Evolutionary conservation across 2,329 filamentous ascomycete species (phyloP).

Genomic region (Leptographium lundbergii): DNA sequence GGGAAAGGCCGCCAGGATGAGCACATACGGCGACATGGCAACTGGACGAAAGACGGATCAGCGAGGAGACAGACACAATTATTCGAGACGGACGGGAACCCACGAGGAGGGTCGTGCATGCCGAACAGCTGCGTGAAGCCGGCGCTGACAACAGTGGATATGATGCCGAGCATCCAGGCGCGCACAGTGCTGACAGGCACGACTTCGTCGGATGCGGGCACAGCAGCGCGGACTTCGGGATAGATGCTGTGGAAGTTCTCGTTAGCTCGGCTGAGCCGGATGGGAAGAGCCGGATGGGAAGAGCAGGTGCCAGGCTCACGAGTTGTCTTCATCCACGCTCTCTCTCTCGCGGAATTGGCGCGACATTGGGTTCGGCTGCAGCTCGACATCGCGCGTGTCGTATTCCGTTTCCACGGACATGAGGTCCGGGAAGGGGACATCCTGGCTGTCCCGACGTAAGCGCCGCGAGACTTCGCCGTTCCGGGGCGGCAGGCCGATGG

Average conservation of each 20-base stretch:
- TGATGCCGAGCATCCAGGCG: background rate
- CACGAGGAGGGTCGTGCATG: background rate
- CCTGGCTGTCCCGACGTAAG: background rate
- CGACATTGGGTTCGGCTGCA: background rate
- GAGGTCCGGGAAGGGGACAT: background rate
- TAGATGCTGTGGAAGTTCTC: background rate
- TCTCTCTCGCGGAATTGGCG: background rate
- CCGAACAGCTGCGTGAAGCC: background rate
- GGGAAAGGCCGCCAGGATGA: constrained; percentile 41
- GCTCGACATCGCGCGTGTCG: background rate
- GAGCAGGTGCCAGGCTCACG: background rate
- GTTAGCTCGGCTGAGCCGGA: background rate
- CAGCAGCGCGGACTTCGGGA: constrained; percentile 32
- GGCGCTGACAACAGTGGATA: background rate
- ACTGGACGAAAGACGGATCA: background rate
- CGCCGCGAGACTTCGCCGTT: background rate
- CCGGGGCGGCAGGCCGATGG: background rate
- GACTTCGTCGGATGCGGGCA: constrained; percentile 23
- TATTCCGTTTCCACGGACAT: background rate
- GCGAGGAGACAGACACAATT: background rate
- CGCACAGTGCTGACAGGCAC: background rate
- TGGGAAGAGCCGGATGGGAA: background rate
- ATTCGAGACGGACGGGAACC: background rate
- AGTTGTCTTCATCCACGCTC: background rate
- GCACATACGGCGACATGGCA: background rate